Evolutionary conservation across 345 rosid species (phyloP), one percentile per base, ranked within the genome.

Genomic region (Sisymbrium irio): DNA sequence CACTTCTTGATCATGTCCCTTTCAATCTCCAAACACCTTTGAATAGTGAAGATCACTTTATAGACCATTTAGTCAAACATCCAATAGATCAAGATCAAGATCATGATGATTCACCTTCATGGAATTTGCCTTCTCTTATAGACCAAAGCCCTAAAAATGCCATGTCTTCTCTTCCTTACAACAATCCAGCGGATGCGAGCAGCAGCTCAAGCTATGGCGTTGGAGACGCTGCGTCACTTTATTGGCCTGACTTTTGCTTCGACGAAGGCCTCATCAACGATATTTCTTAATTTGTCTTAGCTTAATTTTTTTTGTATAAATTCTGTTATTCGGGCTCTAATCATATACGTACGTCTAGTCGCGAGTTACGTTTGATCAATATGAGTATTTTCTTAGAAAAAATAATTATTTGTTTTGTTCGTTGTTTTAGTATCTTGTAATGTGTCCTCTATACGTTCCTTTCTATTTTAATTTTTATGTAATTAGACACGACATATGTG

Each of bases 211-310:
- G 80, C 67, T 77, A 65, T 51, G 77, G 46, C 8, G 80, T 47
- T 57, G 60, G 67, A 17, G 80, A 71, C 32, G 57, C 30, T 18
- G 50, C 62, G 49, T 77, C 77, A 4, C 73, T 65, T 27, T 77
- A 72, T 51, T 77, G 80, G 80, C 57, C 77, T 28, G 80, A 77
- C 73, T 72, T 72, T 72, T 71, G 77, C 62, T 72, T 77, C 62
- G 80, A 77, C 41, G 80, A 72, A 46, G 71, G 55, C 47, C 72
- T 71, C 61, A 76, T 70, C 59, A 62, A 77, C 27, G 77, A 65
- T 17, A 47, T 77, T 30, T 72, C 73, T 65, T 77, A 71, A 36
- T 32, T 71, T 35, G 14, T 62, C 39, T 44, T 62, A n/a, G 25
- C 39, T 59, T 60, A n/a, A n/a, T 37, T 9, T 12, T 36, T 57